phyloP scores from a whole-genome alignment of 164 flowering plant species.

The Annona squamosa region DNA sequence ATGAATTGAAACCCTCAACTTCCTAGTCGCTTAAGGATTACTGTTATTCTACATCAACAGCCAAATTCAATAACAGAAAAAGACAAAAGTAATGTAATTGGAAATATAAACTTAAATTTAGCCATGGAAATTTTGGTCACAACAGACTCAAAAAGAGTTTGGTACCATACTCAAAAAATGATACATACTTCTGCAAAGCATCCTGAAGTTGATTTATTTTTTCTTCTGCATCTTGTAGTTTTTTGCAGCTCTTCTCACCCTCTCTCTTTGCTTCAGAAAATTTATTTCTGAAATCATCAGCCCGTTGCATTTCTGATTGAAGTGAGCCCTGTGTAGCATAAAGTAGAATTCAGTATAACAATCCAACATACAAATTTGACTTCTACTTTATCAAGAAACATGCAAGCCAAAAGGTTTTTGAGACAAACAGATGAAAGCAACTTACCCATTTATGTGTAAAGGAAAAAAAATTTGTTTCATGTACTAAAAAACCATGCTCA shows the following conservation, averaged over 20 bases:
- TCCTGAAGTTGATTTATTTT: conserved; percentile 69
- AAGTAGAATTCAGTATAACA: neutral
- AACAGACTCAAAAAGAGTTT: neutral
- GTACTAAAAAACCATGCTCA: too few relatives aligned
- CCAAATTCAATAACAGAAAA: too few relatives aligned
- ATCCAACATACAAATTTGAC: too few relatives aligned
- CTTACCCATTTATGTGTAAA: too few relatives aligned
- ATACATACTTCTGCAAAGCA: conserved; percentile 50
- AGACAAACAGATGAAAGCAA: too few relatives aligned
- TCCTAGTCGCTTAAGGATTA: too few relatives aligned
- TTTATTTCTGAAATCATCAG: conserved; percentile 46
- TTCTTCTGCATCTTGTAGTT: conserved; percentile 62
- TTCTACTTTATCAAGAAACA: too few relatives aligned
- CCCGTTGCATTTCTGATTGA: conserved; percentile 47
- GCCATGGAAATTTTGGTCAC: neutral
- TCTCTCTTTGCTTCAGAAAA: conserved; percentile 36
- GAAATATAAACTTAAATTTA: neutral
- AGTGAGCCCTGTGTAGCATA: conserved; percentile 34
- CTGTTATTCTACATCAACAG: too few relatives aligned
- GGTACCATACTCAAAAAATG: neutral
- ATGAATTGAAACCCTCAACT: too few relatives aligned
- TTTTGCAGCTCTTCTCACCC: conserved; percentile 52
- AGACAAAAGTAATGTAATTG: neutral
- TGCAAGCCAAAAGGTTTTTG: too few relatives aligned
- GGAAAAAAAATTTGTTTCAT: too few relatives aligned